These are phyloP conservation scores for Plasmodium sp. DNA, from an alignment of 169 alveolate species.

Conservation along the genomic window DNA sequence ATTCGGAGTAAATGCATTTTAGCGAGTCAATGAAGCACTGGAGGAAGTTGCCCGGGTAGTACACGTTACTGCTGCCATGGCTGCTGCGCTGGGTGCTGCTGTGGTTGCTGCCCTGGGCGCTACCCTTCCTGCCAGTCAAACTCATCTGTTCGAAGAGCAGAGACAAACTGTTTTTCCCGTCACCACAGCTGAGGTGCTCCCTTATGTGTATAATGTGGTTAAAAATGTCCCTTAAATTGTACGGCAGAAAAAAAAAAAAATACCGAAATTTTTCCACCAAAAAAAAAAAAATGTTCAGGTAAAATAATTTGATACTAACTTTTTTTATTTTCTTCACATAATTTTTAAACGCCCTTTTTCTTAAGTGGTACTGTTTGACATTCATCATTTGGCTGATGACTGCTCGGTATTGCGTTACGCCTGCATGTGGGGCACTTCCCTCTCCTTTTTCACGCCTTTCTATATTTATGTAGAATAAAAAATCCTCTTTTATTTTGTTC, in stretches of 20 bases:
- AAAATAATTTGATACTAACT: constrained; percentile 45
- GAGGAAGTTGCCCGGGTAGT: constrained; percentile 60
- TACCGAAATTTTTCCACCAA: constrained; percentile 39
- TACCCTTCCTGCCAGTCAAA: neutral
- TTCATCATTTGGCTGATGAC: constrained; percentile 66
- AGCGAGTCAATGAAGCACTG: constrained; percentile 49
- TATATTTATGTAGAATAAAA: constrained; percentile 65
- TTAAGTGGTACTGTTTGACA: constrained; percentile 32
- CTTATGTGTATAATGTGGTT: constrained; percentile 44
- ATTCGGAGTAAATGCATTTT: constrained; percentile 41
- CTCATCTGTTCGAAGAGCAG: neutral
- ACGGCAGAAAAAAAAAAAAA: constrained; percentile 57
- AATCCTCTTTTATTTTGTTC: constrained; percentile 64
- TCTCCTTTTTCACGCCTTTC: constrained; percentile 10
- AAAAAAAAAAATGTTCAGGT: constrained; percentile 35
- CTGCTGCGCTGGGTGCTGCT: neutral
- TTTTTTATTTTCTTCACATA: constrained; percentile 65
- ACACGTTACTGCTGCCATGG: neutral
- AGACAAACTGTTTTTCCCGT: constrained; percentile 16
- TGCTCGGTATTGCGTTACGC: constrained; percentile 15
- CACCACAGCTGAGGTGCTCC: constrained; percentile 4
- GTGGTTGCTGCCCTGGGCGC: neutral
- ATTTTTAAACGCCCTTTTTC: constrained; percentile 40
- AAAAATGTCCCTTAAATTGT: constrained; percentile 38
- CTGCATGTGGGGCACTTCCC: neutral